A percentile compares a stretch with the other conserved stretches of the same genome.
These are phyloP conservation scores for Trametes cubensis DNA, from an alignment of 768 basidiomycete species.

Conservation along the genomic window DNA sequence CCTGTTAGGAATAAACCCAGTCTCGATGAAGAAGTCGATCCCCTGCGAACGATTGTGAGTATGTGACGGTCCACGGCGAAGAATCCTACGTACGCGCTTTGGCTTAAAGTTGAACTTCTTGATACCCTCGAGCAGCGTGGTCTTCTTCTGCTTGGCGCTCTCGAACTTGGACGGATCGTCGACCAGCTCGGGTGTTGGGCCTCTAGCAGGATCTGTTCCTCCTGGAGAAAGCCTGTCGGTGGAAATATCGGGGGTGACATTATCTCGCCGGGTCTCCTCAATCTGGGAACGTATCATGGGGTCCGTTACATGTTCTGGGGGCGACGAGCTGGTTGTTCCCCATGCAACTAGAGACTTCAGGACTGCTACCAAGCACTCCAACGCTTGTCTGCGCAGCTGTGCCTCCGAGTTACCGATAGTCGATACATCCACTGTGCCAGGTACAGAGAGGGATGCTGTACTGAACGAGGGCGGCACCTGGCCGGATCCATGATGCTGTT, in stretches of 20 bases:
- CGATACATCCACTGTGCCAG: slow-evolving; percentile 70
- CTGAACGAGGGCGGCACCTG: slow-evolving; percentile 65
- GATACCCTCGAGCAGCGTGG: slow-evolving; percentile 90
- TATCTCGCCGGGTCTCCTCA: slow-evolving; percentile 58
- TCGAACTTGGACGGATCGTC: slow-evolving; percentile 95
- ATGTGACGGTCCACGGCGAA: neutral
- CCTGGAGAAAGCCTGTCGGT: slow-evolving; percentile 55
- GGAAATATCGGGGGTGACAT: slow-evolving; percentile 57
- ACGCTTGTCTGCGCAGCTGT: slow-evolving; percentile 85
- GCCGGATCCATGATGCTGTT: slow-evolving; percentile 40
- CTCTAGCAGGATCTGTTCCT: slow-evolving; percentile 56
- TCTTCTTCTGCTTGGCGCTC: slow-evolving; percentile 96
- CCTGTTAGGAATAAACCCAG: slow-evolving; percentile 79
- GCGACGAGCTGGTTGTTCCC: slow-evolving; percentile 59
- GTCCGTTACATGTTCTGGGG: slow-evolving; percentile 47
- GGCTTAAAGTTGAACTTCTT: slow-evolving; percentile 99
- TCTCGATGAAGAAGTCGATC: slow-evolving; percentile 83
- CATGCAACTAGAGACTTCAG: slow-evolving; percentile 89
- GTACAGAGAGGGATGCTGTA: slow-evolving; percentile 63
- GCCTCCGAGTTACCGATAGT: slow-evolving; percentile 74
- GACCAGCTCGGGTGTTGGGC: slow-evolving; percentile 74
- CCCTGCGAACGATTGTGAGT: slow-evolving; percentile 55
- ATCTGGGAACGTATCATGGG: slow-evolving; percentile 50
- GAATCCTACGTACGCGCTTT: slow-evolving; percentile 68
- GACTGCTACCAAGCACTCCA: slow-evolving; percentile 91